Percentiles rank a stretch among this genome's conserved stretches.
phyloP scores from a whole-genome alignment of 345 rosid species.

The Lumnitzera littorea region DNA sequence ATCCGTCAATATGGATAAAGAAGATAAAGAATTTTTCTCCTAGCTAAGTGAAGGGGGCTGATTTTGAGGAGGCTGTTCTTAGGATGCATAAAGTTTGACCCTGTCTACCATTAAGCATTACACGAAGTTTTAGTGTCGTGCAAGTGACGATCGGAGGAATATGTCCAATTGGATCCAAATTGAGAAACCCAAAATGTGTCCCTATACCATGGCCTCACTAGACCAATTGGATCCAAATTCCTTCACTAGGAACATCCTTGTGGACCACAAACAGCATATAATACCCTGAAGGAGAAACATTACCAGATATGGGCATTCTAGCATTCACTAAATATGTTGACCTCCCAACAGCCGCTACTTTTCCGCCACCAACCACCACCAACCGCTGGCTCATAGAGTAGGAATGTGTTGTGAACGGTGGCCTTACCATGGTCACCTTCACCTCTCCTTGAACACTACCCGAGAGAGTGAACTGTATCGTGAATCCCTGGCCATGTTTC shows the following conservation, averaged over 20 bases:
- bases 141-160: too few species aligned
- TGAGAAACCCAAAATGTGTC: too few species aligned
- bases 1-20: too few species aligned
- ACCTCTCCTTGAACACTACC: slow-evolving; percentile 17
- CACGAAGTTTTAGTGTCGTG: too few species aligned
- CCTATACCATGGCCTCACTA: too few species aligned
- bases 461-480: slow-evolving; percentile 26
- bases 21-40: too few species aligned
- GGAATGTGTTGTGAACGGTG: slow-evolving; percentile 71
- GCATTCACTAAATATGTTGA: slow-evolving; percentile 31
- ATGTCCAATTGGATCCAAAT: too few species aligned
- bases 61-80: too few species aligned
- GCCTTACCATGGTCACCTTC: slow-evolving; percentile 57
- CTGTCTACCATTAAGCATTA: too few species aligned
- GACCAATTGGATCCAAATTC: slow-evolving; percentile 47
- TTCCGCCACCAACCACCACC: slow-evolving; percentile 41
- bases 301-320: slow-evolving; percentile 33
- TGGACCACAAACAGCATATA: slow-evolving; percentile 67
- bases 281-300: slow-evolving; percentile 63
- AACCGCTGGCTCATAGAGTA: slow-evolving; percentile 76
- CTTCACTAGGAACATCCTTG: slow-evolving; percentile 58
- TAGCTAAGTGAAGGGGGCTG: too few species aligned
- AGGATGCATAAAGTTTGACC: too few species aligned
- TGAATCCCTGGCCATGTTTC: slow-evolving; percentile 18
- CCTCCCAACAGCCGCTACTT: slow-evolving; percentile 16